These are phyloP conservation scores for Saccharomyces hybrid DNA, from an alignment of 1,139 yeast genomes.

Conservation along the genomic window DNA sequence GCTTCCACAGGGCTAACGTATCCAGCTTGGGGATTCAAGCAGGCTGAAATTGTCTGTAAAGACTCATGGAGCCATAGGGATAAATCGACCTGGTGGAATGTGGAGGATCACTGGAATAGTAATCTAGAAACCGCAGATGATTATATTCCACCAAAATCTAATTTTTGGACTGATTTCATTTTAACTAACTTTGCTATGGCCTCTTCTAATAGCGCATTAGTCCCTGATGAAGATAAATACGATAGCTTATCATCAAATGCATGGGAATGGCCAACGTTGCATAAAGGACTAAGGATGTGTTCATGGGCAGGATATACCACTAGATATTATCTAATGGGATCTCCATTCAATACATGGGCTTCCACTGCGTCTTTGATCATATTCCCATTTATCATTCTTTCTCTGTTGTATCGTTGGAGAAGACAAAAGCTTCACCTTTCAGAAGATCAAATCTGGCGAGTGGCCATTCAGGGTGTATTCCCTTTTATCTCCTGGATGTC, in stretches of 20 bases:
- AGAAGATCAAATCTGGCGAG: constrained; percentile 27
- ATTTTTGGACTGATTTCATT: constrained; percentile 65
- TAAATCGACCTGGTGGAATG: constrained; percentile 74
- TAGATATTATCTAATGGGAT: constrained; percentile 58
- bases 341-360: constrained; percentile 61
- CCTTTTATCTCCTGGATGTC: constrained; percentile 66
- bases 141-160: constrained; percentile 59
- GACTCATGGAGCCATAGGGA: constrained; percentile 43
- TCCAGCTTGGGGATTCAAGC: constrained; percentile 78
- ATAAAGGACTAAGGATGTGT: constrained; percentile 62
- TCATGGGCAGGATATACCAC: constrained; percentile 44
- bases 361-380: constrained; percentile 37
- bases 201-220: constrained; percentile 66
- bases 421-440: constrained; percentile 40
- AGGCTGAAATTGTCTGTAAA: constrained; percentile 72
- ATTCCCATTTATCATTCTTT: constrained; percentile 34
- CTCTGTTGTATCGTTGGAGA: constrained; percentile 50
- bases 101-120: constrained; percentile 57
- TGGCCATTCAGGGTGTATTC: constrained; percentile 49
- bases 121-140: constrained; percentile 36
- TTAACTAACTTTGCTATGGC: constrained; percentile 69
- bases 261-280: constrained; percentile 77
- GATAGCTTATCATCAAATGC: constrained; percentile 61
- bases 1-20: constrained; percentile 65
- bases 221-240: constrained; percentile 63